Evolutionary conservation across 1,284 basidiomycete genomes (phyloP).

Genomic region (Apiotrichum domesticum): DNA sequence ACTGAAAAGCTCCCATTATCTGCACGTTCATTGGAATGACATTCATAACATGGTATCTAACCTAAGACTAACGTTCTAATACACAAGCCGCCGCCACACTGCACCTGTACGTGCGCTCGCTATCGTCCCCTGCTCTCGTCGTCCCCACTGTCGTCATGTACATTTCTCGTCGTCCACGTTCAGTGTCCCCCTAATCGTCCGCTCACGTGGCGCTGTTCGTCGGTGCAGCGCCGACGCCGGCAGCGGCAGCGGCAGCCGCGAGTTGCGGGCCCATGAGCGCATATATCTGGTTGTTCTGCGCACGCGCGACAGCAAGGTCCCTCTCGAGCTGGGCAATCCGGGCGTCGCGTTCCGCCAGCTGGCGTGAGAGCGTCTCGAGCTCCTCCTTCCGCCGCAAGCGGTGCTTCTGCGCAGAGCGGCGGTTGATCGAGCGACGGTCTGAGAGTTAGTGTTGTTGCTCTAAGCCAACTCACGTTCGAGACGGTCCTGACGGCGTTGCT

Average conservation of each 20-base stretch:
- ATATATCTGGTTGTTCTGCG: constrained; percentile 6
- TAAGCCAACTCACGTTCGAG: constrained; percentile 12
- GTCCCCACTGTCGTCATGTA: too few relatives aligned
- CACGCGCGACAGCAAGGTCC: constrained; percentile 13
- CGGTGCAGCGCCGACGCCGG: too few relatives aligned
- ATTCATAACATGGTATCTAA: too few relatives aligned
- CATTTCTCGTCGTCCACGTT: too few relatives aligned
- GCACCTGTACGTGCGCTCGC: too few relatives aligned
- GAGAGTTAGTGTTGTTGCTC: not conserved
- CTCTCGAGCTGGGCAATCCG: constrained; percentile 11
- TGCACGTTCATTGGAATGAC: too few relatives aligned
- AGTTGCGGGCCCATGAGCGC: not conserved
- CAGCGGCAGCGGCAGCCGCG: not conserved
- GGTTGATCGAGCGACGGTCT: constrained; percentile 22
- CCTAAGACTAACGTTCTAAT: too few relatives aligned
- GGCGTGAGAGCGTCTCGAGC: constrained; percentile 10
- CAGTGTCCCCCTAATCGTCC: too few relatives aligned
- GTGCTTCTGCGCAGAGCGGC: constrained; percentile 21
- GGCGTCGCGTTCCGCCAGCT: constrained; percentile 13
- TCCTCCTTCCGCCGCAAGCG: constrained; percentile 20
- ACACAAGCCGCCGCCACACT: too few relatives aligned
- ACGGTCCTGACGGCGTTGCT: constrained; percentile 8
- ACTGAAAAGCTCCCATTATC: too few relatives aligned
- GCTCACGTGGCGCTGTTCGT: too few relatives aligned
- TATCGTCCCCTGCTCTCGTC: too few relatives aligned